Evolutionary conservation across 768 basidiomycete species (phyloP).

Genomic region (Gloeostereum incarnatum): DNA sequence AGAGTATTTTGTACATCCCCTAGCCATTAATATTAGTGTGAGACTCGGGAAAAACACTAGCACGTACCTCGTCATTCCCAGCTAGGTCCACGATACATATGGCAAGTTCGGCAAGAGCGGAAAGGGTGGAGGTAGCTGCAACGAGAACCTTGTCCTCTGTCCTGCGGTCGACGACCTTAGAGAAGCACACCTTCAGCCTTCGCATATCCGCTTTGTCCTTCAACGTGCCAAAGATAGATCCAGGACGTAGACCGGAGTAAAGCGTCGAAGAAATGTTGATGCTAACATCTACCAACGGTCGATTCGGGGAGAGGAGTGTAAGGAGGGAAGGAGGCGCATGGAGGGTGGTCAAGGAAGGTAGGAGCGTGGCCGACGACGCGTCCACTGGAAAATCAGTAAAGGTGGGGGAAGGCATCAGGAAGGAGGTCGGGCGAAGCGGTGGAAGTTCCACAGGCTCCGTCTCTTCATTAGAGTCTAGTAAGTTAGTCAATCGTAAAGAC

Average conservation of each 20-base stretch:
- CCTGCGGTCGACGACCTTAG: conserved; percentile 28
- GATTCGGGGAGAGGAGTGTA: conserved; percentile 9
- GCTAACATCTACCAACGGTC: conserved; percentile 18
- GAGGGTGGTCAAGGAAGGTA: conserved; percentile 29
- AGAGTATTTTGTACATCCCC: too few relatives aligned
- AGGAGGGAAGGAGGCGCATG: conserved; percentile 22
- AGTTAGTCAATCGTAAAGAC: conserved; percentile 24
- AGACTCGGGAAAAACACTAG: too few relatives aligned
- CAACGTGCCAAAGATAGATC: conserved; percentile 25
- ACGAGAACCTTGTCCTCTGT: conserved; percentile 36
- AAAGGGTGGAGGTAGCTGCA: too few relatives aligned
- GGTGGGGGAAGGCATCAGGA: background rate
- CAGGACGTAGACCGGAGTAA: conserved; percentile 35
- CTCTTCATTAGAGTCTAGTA: conserved; percentile 3
- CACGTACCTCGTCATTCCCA: too few relatives aligned
- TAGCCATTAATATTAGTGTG: too few relatives aligned
- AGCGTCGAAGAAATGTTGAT: conserved; percentile 35
- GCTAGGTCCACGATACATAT: too few relatives aligned
- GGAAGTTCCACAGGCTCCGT: background rate
- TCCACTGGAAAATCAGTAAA: conserved; percentile 5
- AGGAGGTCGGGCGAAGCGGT: background rate
- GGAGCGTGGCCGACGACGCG: conserved; percentile 20
- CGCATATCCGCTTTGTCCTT: conserved; percentile 16
- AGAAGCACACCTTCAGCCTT: conserved; percentile 24
- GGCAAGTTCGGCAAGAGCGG: too few relatives aligned